A percentile compares a stretch with the other conserved stretches of the same genome.
phyloP scores from a whole-genome alignment of 495 filamentous ascomycete genomes.

The Neurospora sp. region DNA sequence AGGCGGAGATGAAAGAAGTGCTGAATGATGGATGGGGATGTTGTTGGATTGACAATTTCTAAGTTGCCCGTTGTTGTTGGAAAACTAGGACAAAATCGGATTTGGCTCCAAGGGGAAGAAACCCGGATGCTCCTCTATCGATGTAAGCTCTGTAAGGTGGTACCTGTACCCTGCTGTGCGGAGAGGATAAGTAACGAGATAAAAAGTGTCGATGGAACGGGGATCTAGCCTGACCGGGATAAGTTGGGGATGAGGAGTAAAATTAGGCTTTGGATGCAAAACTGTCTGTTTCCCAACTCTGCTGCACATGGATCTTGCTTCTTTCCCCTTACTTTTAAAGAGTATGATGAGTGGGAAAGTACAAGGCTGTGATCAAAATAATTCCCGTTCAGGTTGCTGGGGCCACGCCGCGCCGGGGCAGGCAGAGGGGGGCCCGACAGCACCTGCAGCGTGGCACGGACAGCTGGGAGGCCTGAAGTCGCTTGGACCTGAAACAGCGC shows the following conservation, averaged over 20 bases:
- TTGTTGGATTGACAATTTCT: not conserved
- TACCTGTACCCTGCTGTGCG: not conserved
- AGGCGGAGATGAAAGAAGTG: not conserved
- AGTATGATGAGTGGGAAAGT: not conserved
- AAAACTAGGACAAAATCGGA: not conserved
- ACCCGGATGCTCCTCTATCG: not conserved
- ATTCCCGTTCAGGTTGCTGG: not conserved
- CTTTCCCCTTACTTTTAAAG: not conserved
- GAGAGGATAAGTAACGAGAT: not conserved
- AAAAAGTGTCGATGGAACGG: not conserved
- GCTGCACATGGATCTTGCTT: not conserved
- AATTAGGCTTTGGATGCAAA: not conserved
- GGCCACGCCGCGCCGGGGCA: not conserved
- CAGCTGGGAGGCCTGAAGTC: not conserved
- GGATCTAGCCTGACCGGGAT: not conserved
- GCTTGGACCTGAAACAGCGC: not conserved
- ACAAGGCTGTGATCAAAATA: not conserved
- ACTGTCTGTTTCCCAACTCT: too few relatives aligned
- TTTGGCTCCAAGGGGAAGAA: not conserved
- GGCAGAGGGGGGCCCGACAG: not conserved
- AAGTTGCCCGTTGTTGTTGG: not conserved
- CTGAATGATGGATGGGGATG: not conserved
- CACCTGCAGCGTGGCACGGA: not conserved
- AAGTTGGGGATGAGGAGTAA: not conserved
- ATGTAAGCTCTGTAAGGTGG: not conserved